A percentile compares a stretch with the other conserved stretches of the same genome.
These are phyloP conservation scores for Aspergillus fischeri DNA, from an alignment of 2,329 filamentous ascomycete species.

Conservation along the genomic window DNA sequence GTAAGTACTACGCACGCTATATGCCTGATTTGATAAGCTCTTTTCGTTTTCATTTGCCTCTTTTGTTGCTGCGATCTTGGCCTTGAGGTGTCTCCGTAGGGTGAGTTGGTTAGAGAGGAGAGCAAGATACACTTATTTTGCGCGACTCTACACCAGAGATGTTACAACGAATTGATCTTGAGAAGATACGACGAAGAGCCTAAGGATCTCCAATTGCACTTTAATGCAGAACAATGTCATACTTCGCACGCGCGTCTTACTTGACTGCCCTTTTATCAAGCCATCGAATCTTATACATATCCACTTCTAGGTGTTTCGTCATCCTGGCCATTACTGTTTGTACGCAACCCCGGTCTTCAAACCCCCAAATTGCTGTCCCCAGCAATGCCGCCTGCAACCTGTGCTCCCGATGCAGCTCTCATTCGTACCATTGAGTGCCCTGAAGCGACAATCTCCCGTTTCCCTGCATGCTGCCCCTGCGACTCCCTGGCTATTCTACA, in stretches of 20 bases:
- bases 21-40: not conserved
- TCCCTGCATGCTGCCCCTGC: not conserved
- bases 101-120: not conserved
- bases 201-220: not conserved
- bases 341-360: constrained; percentile 24
- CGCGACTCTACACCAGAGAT: no score
- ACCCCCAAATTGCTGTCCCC: constrained; percentile 2
- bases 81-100: constrained; percentile 5
- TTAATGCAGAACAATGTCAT: not conserved
- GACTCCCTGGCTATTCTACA: not conserved
- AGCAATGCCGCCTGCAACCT: constrained; percentile 6
- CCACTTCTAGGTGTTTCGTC: constrained; percentile 39
- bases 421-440: not conserved
- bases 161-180: not conserved
- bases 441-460: constrained; percentile 12
- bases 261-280: constrained; percentile 6
- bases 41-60: not conserved
- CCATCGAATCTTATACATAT: constrained; percentile 29
- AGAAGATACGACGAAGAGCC: not conserved
- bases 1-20: constrained; percentile 28
- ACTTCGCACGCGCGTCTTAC: constrained; percentile 5
- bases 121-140: not conserved
- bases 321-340: constrained; percentile 45
- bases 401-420: constrained; percentile 8
- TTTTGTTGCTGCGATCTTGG: constrained; percentile 4